Conservation (phyloP, 2,329 filamentous ascomycete genomes). For the Sclerotinia borealis region DNA sequence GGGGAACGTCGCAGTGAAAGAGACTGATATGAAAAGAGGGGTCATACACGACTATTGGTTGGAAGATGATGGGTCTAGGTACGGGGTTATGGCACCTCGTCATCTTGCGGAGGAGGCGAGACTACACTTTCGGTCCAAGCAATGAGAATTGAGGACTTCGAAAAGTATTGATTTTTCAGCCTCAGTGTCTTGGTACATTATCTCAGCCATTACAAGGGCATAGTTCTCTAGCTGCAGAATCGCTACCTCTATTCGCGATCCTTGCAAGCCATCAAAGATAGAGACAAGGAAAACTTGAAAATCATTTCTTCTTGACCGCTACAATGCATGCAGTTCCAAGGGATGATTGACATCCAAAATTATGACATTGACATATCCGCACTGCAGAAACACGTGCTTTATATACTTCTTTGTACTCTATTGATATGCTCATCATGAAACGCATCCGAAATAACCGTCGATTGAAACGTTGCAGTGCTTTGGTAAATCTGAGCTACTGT, state of each 20-base stretch:
- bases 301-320: neutral
- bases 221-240: conserved; percentile 8
- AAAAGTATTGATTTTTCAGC: conserved; percentile 5
- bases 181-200: conserved; percentile 4
- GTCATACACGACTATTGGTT: conserved; percentile 35
- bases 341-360: neutral
- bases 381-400: conserved; percentile 1
- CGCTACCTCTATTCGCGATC: neutral
- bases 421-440: neutral
- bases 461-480: conserved; percentile 3
- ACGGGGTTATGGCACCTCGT: conserved; percentile 34
- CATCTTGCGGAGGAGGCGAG: conserved; percentile 31
- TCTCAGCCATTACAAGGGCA: conserved; percentile 4
- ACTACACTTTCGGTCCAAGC: conserved; percentile 19
- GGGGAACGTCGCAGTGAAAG: conserved; percentile 32
- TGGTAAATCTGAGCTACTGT: neutral
- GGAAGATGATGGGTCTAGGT: conserved; percentile 31
- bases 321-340: neutral
- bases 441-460: conserved; percentile 1
- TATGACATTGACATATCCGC: conserved; percentile 7
- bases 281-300: neutral
- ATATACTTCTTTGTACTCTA: neutral
- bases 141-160: neutral
- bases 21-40: conserved; percentile 28
- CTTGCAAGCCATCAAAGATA: conserved; percentile 1